A percentile compares a stretch with the other conserved stretches of the same genome.
phyloP scores from a whole-genome alignment of 2,329 filamentous ascomycete species.

The Aspergillus sp. region DNA sequence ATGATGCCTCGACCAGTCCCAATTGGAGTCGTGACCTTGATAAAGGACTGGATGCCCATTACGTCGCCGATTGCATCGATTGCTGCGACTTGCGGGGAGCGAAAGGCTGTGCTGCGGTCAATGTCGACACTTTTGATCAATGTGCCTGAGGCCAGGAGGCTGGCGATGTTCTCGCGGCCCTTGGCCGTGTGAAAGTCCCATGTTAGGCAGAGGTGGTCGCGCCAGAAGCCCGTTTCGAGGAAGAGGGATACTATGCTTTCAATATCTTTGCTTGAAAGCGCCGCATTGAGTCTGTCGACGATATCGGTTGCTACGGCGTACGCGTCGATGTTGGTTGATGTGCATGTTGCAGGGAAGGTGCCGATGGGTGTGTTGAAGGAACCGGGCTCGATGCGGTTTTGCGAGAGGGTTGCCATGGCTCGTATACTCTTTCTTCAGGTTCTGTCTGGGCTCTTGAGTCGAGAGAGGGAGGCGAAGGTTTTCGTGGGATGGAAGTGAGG shows the following conservation, averaged over 20 bases:
- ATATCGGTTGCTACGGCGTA: conserved; percentile 41
- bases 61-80: conserved; percentile 58
- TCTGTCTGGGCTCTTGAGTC: not conserved
- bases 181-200: conserved; percentile 63
- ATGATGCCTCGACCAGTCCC: conserved; percentile 63
- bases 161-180: conserved; percentile 46
- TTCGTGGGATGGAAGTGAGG: not conserved
- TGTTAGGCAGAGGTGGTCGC: conserved; percentile 61
- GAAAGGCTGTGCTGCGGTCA: conserved; percentile 40
- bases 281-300: conserved; percentile 46
- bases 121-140: conserved; percentile 50
- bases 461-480: too few species aligned
- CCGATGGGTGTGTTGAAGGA: conserved; percentile 58
- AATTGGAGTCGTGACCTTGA: conserved; percentile 57
- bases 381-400: conserved; percentile 54
- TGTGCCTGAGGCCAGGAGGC: conserved; percentile 43
- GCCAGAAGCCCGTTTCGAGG: conserved; percentile 58
- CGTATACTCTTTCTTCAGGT: not conserved
- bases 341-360: conserved; percentile 46
- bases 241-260: conserved; percentile 50
- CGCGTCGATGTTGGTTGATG: conserved; percentile 41
- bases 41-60: conserved; percentile 61
- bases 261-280: conserved; percentile 41
- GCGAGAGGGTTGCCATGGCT: conserved; percentile 35
- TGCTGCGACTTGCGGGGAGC: conserved; percentile 48